Conservation (phyloP, 1,284 basidiomycete species). For the Gomphus bonarii region DNA sequence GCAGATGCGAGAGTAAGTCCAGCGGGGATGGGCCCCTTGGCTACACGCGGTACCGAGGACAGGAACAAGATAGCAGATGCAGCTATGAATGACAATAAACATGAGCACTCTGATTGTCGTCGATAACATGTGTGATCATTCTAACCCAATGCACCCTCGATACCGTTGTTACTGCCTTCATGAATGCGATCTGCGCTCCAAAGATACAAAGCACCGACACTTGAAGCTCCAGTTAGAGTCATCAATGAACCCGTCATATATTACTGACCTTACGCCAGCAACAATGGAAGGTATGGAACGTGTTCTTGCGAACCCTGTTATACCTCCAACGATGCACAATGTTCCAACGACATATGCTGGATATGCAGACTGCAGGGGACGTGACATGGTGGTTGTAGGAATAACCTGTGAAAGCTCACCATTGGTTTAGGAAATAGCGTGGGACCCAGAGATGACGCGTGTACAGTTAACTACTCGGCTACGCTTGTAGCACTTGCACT, state of each 20-base stretch:
- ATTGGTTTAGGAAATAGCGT: neutral
- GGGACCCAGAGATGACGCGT: neutral
- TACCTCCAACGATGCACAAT: slow-evolving; percentile 68
- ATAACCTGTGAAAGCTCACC: neutral
- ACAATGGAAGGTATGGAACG: slow-evolving; percentile 72
- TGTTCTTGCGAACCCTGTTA: slow-evolving; percentile 59
- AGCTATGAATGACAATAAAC: slow-evolving; percentile 29
- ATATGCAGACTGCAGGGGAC: slow-evolving; percentile 55
- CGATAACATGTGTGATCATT: slow-evolving; percentile 1
- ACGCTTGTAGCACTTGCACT: too few relatives aligned
- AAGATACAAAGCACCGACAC: slow-evolving; percentile 68
- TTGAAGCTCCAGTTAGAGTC: slow-evolving; percentile 19
- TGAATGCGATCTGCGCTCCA: slow-evolving; percentile 69
- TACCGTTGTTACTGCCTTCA: slow-evolving; percentile 58
- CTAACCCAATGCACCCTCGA: slow-evolving; percentile 69
- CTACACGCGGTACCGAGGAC: slow-evolving; percentile 66
- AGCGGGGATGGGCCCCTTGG: slow-evolving; percentile 72
- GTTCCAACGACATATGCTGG: slow-evolving; percentile 73
- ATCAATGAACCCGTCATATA: neutral
- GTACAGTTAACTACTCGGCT: neutral
- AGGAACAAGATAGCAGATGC: slow-evolving; percentile 69
- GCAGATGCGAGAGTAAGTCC: slow-evolving; percentile 55
- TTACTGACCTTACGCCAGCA: slow-evolving; percentile 36
- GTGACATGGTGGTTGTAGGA: neutral
- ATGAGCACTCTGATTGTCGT: neutral